Evolutionary conservation across 345 rosid genomes (phyloP).

Genomic region (Eucalyptus cladocalyx): DNA sequence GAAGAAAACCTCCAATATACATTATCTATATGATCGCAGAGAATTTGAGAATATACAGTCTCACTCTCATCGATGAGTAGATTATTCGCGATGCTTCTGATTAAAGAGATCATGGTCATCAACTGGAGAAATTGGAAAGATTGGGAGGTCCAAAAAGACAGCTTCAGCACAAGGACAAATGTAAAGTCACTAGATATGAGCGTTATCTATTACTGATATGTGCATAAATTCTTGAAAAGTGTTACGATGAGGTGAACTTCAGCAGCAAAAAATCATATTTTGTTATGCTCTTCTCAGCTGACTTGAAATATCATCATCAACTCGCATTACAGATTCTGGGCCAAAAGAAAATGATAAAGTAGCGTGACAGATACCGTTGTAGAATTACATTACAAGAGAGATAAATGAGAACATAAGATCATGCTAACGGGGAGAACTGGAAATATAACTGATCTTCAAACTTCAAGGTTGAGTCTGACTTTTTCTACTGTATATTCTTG

Average conservation of each 20-base stretch:
- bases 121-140: neutral
- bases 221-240: neutral
- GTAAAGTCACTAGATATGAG: neutral
- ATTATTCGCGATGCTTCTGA: neutral
- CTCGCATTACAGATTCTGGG: neutral
- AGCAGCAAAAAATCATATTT: neutral
- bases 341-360: neutral
- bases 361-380: neutral
- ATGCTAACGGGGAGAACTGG: neutral
- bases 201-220: neutral
- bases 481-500: neutral
- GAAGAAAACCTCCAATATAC: neutral
- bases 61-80: neutral
- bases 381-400: neutral
- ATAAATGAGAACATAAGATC: neutral
- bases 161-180: neutral
- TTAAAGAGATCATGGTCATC: neutral
- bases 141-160: neutral
- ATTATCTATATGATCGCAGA: neutral
- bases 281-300: neutral
- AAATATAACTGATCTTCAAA: neutral
- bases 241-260: neutral
- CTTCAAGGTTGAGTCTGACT: neutral
- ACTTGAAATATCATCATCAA: neutral
- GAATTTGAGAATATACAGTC: neutral